Conservation (phyloP, 768 basidiomycete species). For the Leccinum fibrillosum region DNA sequence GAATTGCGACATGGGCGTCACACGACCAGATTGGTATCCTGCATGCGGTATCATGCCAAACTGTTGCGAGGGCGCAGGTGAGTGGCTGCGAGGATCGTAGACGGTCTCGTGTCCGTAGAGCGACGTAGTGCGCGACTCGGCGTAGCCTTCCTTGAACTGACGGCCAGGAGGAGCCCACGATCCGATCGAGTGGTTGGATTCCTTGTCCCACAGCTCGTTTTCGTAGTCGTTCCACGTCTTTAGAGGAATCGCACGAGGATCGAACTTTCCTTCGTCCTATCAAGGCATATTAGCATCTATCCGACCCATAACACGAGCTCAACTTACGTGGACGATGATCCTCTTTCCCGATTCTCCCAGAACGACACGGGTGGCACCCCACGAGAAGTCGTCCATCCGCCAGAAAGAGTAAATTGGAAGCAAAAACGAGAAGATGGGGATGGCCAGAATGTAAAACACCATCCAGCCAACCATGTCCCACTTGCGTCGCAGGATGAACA, state of each 20-base stretch:
- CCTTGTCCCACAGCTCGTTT: slow-evolving; percentile 97
- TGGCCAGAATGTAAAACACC: slow-evolving; percentile 92
- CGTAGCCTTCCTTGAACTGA: slow-evolving; percentile 67
- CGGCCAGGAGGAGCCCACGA: slow-evolving; percentile 85
- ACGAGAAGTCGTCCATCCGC: slow-evolving; percentile 97
- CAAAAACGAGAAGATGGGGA: slow-evolving; percentile 91
- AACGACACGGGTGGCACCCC: slow-evolving; percentile 91
- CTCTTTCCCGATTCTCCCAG: slow-evolving; percentile 95
- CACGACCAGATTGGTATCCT: slow-evolving; percentile 75
- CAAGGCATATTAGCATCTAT: slow-evolving; percentile 5
- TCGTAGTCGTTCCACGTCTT: slow-evolving; percentile 98
- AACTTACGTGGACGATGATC: slow-evolving; percentile 84
- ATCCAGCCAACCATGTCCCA: slow-evolving; percentile 99
- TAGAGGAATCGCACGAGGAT: slow-evolving; percentile 87
- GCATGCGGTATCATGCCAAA: slow-evolving; percentile 53
- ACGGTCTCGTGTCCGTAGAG: slow-evolving; percentile 85
- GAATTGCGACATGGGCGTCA: slow-evolving; percentile 57
- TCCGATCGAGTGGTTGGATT: slow-evolving; percentile 92
- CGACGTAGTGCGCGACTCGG: slow-evolving; percentile 75
- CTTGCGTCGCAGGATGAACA: slow-evolving; percentile 88
- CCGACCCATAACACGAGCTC: background rate
- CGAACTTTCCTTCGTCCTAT: slow-evolving; percentile 98
- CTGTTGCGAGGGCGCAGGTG: slow-evolving; percentile 69
- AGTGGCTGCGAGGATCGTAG: slow-evolving; percentile 73
- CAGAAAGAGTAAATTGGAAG: slow-evolving; percentile 96